Conservation (phyloP, 2,329 filamentous ascomycete genomes). For the Aspergillus sergii region DNA sequence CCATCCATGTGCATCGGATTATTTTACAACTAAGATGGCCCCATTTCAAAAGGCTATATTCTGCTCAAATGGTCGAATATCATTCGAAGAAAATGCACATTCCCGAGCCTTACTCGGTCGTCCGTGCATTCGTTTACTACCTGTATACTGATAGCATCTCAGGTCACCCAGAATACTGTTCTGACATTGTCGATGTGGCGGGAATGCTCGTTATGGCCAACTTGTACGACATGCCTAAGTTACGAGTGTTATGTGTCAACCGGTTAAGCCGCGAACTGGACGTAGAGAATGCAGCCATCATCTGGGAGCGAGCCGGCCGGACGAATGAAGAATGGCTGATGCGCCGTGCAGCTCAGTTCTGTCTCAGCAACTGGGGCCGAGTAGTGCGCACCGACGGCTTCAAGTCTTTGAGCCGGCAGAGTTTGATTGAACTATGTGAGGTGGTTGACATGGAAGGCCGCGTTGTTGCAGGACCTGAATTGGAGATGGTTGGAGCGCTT, state of each 20-base stretch:
- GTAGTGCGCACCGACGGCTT: constrained; percentile 90
- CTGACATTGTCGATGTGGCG: constrained; percentile 78
- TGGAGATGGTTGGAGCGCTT: constrained; percentile 63
- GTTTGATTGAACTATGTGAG: constrained; percentile 87
- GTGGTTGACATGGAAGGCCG: constrained; percentile 93
- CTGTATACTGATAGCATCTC: constrained; percentile 92
- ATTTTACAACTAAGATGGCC: constrained; percentile 96
- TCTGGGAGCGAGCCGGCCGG: constrained; percentile 90
- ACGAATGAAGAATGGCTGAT: constrained; percentile 94
- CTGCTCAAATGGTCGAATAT: constrained; percentile 94
- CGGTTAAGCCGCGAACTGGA: constrained; percentile 88
- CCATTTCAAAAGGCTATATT: constrained; percentile 90
- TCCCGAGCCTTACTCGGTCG: constrained; percentile 90
- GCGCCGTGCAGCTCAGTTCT: constrained; percentile 83
- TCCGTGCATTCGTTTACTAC: constrained; percentile 93
- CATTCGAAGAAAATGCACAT: constrained; percentile 98
- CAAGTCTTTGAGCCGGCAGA: constrained; percentile 73
- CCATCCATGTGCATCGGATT: constrained; percentile 92
- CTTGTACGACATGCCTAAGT: constrained; percentile 93
- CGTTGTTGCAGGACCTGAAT: constrained; percentile 83
- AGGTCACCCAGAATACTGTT: constrained; percentile 60
- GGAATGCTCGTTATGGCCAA: constrained; percentile 97
- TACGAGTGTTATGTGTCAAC: constrained; percentile 88
- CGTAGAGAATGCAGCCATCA: constrained; percentile 89
- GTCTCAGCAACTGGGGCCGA: constrained; percentile 91